Base-by-base conservation (phyloP, 2,329 filamentous ascomycete genomes). In the Aureobasidium sp. region DNA sequence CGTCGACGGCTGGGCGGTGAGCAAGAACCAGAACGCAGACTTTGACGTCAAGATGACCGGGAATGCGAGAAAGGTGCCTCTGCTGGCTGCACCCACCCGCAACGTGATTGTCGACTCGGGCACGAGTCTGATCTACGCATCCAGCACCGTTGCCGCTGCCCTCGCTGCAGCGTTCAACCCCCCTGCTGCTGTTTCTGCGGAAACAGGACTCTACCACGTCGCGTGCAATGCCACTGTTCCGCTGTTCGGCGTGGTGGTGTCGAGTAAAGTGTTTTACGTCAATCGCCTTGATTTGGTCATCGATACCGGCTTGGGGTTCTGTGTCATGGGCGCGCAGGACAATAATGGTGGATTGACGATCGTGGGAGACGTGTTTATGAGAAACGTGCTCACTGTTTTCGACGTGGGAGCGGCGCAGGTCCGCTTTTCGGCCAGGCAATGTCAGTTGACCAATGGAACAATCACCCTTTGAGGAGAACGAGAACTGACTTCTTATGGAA, bases 341-440 rank as follows among this genome's bases (percentile, higher is more conserved):
- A 69, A 65, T n/a, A 67, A 65, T 15, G 61, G 67, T 10, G 71
- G 68, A 2, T 45, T 73, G 40, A 72, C 68, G 38, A 75, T 80
- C 43, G 63, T 81, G 49, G 79, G 79, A 0, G 77, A 77, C 57
- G 69, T 73, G 4, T 81, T 79, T 63, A 68, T 79, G 67, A 78
- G 78, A 68, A 79, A 78, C 62, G 78, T 81, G 0, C 67, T 81
- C 4, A 70, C 74, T 10, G 78, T 81, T 1, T 80, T 78, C 67
- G 79, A 81, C 69, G 72, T 81, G 61, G 78, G 77, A 11, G 74
- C 70, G 21, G 69, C 69, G 46, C 69, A 76, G 68, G 74, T 81
- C 75, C 68, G 74, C n/a, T 80, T 81, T 65, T 74, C 77, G 21
- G 68, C 68, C 27, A 68, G 70, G 63, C 60, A 68, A 61, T 70